These are phyloP conservation scores for Colletotrichum lindemuthianum DNA, from an alignment of 2,329 filamentous ascomycete genomes.

Conservation along the genomic window DNA sequence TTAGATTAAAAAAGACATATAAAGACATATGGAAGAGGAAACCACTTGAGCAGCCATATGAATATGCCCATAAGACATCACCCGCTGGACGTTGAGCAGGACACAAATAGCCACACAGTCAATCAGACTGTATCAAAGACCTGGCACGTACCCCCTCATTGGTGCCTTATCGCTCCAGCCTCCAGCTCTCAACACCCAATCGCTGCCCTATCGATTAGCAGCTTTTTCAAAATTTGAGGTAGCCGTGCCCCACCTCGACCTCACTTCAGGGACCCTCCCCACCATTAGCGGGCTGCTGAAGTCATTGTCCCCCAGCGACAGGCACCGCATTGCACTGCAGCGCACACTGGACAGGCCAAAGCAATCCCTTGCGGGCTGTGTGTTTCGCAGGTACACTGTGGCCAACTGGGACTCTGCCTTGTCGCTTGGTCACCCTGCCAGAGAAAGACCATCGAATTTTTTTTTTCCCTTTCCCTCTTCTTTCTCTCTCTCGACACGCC, in stretches of 20 bases:
- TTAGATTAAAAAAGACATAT: no score
- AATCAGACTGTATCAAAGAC: neutral
- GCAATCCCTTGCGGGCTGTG: constrained; percentile 12
- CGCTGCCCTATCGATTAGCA: constrained; percentile 34
- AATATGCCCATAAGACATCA: no score
- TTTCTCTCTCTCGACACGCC: constrained; percentile 28
- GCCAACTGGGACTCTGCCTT: constrained; percentile 3
- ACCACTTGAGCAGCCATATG: no score
- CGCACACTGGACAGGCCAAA: no score
- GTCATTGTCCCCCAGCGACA: neutral
- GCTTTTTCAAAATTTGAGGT: constrained; percentile 34
- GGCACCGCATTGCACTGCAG: constrained; percentile 18
- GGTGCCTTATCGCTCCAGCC: constrained; percentile 29
- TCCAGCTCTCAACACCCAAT: neutral
- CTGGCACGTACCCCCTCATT: constrained; percentile 12
- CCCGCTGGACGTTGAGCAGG: no score
- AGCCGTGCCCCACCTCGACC: constrained; percentile 3
- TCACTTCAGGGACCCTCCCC: constrained; percentile 24
- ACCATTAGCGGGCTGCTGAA: neutral
- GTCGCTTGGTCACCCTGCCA: constrained; percentile 27
- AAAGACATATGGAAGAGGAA: no score
- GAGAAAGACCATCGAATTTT: constrained; percentile 24
- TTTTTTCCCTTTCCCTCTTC: constrained; percentile 17
- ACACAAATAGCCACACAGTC: no score
- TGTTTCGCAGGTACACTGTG: neutral